Evolutionary conservation across 1,284 basidiomycete species (phyloP).

Genomic region (Puccinia novopanici): DNA sequence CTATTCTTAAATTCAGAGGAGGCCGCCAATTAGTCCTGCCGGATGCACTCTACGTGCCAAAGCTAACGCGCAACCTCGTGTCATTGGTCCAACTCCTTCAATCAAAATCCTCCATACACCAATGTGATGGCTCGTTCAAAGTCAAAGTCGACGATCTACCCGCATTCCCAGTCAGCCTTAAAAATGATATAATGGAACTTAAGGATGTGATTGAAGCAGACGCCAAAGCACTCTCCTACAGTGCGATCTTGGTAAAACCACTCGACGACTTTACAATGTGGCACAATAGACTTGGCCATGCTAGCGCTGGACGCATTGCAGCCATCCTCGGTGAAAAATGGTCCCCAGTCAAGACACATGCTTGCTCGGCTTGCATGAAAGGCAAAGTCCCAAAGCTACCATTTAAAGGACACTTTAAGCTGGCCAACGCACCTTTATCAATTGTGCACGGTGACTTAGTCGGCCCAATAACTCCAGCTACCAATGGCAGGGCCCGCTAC

Average conservation of each 20-base stretch:
- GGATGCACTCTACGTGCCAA: conserved; percentile 6
- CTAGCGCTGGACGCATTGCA: not conserved
- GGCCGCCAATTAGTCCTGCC: not conserved
- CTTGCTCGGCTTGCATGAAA: not conserved
- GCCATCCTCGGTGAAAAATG: too few species aligned
- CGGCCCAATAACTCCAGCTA: not conserved
- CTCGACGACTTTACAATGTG: too few species aligned
- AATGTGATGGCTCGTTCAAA: not conserved
- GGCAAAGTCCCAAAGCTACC: not conserved
- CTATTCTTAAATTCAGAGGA: not conserved
- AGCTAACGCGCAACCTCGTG: not conserved
- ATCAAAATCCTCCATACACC: too few species aligned
- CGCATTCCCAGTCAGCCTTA: not conserved
- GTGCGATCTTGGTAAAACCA: too few species aligned
- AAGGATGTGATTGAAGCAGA: too few species aligned
- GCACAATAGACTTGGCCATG: not conserved
- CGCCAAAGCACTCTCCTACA: not conserved
- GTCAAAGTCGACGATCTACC: not conserved
- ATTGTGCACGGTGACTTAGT: not conserved
- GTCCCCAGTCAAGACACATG: too few species aligned
- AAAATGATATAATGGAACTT: not conserved
- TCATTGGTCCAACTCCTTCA: not conserved
- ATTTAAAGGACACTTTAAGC: not conserved
- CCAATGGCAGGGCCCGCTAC: not conserved
- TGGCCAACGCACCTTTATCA: not conserved